Conservation (phyloP, 2,329 filamentous ascomycete genomes). For the Nectriaceae sp. region DNA sequence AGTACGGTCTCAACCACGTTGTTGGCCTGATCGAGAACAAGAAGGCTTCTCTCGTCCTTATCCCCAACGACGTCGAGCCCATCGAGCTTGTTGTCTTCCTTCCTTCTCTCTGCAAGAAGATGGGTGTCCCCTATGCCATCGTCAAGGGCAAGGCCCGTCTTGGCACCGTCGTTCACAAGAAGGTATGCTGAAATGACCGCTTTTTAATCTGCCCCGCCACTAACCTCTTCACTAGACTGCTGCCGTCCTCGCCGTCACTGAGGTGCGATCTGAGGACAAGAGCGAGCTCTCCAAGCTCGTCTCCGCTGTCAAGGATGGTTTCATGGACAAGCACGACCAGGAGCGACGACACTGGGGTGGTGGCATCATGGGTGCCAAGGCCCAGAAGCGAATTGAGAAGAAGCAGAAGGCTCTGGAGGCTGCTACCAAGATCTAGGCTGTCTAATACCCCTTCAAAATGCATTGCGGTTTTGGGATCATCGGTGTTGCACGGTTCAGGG, state of each 20-base stretch:
- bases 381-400: slow-evolving; percentile 75
- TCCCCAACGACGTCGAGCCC: slow-evolving; percentile 99
- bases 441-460: slow-evolving; percentile 40
- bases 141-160: slow-evolving; percentile 99
- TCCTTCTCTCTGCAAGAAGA: slow-evolving; percentile 98
- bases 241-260: slow-evolving; percentile 91
- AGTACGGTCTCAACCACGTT: slow-evolving; percentile 99
- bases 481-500: slow-evolving; percentile 44
- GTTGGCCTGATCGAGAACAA: slow-evolving; percentile 98
- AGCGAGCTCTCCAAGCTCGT: slow-evolving; percentile 95
- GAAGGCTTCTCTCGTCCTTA: slow-evolving; percentile 97
- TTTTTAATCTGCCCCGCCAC: slow-evolving; percentile 18
- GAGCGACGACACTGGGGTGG: slow-evolving; percentile 94
- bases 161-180: slow-evolving; percentile 99
- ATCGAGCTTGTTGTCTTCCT: slow-evolving; percentile 99
- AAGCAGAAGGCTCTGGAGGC: slow-evolving; percentile 90
- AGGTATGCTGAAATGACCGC: slow-evolving; percentile 56
- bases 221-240: slow-evolving; percentile 72
- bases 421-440: slow-evolving; percentile 93
- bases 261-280: slow-evolving; percentile 99
- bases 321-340: slow-evolving; percentile 93
- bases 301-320: slow-evolving; percentile 96
- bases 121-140: slow-evolving; percentile 99
- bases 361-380: slow-evolving; percentile 99
- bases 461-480: slow-evolving; percentile 42